Evolutionary conservation across 2,329 filamentous ascomycete genomes (phyloP), one percentile per base, ranked within the genome.

Genomic region (Aspergillus versicolor): DNA sequence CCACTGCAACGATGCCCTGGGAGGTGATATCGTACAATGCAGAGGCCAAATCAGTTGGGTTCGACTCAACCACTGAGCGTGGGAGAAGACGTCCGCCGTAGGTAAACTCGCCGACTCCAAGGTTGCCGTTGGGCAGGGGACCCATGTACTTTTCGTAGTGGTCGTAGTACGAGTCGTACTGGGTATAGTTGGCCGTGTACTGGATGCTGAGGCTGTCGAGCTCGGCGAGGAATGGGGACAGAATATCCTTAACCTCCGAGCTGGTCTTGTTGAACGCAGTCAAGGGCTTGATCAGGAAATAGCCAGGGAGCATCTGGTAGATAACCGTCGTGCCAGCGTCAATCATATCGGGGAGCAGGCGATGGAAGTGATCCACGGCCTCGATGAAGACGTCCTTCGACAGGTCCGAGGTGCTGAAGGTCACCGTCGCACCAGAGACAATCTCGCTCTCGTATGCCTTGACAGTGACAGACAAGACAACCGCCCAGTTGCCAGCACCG

Each of bases 401-500:
- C 3, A 70, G 70, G 37, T 66, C 63, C 2, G 70, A 56, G 3
- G 61, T 57, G 6, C 61, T 66, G 61, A 84, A 79, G 7, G 69
- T 66, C 3, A 84, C 66, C 5, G 70, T 73, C 2, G 78, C 78
- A 8, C 78, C 81, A 5, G 75, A 70, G 15, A 81, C 71, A 1
- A 66, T 65, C 21, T 67, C 65, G 58, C 82, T 78, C 2, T 73
- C 70, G 67, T 84, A 74, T 4, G 79, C 77, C 59, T 80, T 81
- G 52, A 82, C 74, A 1, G 81, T 86, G 65, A 86, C 75, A 0
- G 81, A 83, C 2, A 80, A 63, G 2, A 87, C 82, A 5, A 86
- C 75, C 4, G 77, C 85, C 60, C 81, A 88, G 47, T 79, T 87
- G 17, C 84, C 83, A 12, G 78, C 82, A 3, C 86, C 85, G 0